Percentiles rank a stretch among this genome's conserved stretches.
These are phyloP conservation scores for Camellia lanceoleosa DNA, from an alignment of 148 eudicot genomes.

Conservation along the genomic window DNA sequence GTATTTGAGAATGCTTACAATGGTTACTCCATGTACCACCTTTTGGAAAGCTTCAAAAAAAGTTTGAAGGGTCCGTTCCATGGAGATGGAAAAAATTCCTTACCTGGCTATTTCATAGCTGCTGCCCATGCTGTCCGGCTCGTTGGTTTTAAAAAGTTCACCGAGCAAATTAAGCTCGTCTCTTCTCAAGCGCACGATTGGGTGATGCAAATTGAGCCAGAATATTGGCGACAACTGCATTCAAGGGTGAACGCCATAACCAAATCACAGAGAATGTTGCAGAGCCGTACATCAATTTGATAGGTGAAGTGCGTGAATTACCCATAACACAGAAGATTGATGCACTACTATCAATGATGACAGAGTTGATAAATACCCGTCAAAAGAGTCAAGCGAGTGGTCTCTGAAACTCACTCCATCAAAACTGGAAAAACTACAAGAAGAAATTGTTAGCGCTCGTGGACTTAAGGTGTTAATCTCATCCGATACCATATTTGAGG, in stretches of 20 bases:
- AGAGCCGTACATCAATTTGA: conserved; percentile 33
- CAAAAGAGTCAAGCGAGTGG: conserved; percentile 35
- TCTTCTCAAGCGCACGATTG: conserved; percentile 47
- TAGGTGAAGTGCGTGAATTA: conserved; percentile 35
- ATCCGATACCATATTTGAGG: conserved; percentile 49
- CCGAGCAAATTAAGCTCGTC: conserved; percentile 42
- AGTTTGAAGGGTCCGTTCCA: conserved; percentile 46
- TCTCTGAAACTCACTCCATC: conserved; percentile 41
- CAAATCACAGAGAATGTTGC: conserved; percentile 37
- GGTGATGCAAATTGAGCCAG: conserved; percentile 52
- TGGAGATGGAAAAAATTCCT: conserved; percentile 45
- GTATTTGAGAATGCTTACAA: conserved; percentile 38
- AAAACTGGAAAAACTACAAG: conserved; percentile 31
- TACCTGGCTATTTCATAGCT: conserved; percentile 38
- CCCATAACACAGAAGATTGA: conserved; percentile 48
- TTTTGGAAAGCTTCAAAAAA: conserved; percentile 49
- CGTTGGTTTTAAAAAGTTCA: conserved; percentile 28
- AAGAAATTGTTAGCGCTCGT: conserved; percentile 29
- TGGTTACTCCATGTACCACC: conserved; percentile 54
- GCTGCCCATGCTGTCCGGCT: conserved; percentile 50
- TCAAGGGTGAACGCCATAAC: conserved; percentile 43
- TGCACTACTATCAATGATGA: conserved; percentile 31
- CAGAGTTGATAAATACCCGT: conserved; percentile 28
- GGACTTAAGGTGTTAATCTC: conserved; percentile 43
- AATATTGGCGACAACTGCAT: conserved; percentile 36